phyloP scores from a whole-genome alignment of 306 rosid genomes.

The Potentilla sterilis region DNA sequence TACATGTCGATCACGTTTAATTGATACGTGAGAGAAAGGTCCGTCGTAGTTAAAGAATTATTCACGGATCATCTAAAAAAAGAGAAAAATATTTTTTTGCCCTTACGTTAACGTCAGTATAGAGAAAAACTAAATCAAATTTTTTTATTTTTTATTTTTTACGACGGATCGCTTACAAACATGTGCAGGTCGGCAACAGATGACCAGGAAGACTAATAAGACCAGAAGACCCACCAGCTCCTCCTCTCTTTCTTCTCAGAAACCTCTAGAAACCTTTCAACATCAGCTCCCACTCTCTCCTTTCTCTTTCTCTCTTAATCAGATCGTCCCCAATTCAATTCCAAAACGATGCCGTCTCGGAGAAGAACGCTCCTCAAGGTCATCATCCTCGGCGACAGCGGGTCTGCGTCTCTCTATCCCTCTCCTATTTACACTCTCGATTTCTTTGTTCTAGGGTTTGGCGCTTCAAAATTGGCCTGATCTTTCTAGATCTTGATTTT shows the following conservation, averaged over 20 bases:
- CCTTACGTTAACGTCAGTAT: too few species aligned
- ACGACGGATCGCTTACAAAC: background rate
- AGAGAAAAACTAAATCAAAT: too few species aligned
- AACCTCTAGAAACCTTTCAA: background rate
- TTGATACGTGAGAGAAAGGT: too few species aligned
- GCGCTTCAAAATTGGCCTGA: slow-evolving; percentile 20
- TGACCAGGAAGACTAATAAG: slow-evolving; percentile 10
- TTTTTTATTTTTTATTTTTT: too few species aligned
- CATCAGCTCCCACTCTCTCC: background rate
- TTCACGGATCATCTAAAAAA: too few species aligned
- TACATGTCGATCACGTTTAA: too few species aligned
- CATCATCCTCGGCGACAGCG: slow-evolving; percentile 99
- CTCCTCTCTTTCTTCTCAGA: background rate
- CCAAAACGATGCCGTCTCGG: slow-evolving; percentile 80
- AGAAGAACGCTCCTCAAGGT: slow-evolving; percentile 96
- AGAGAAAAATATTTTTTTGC: too few species aligned
- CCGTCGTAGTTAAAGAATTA: too few species aligned
- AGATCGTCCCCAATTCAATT: slow-evolving; percentile 26
- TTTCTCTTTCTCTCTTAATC: slow-evolving; percentile 18
- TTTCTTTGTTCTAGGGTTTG: slow-evolving; percentile 13
- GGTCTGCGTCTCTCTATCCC: slow-evolving; percentile 42
- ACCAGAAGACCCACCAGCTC: slow-evolving; percentile 25
- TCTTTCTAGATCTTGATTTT: slow-evolving; percentile 33
- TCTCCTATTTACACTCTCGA: background rate
- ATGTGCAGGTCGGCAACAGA: slow-evolving; percentile 27